Percentiles rank a stretch among this genome's conserved stretches.
phyloP scores from a whole-genome alignment of 1,284 basidiomycete genomes.

The Mycena sp. region DNA sequence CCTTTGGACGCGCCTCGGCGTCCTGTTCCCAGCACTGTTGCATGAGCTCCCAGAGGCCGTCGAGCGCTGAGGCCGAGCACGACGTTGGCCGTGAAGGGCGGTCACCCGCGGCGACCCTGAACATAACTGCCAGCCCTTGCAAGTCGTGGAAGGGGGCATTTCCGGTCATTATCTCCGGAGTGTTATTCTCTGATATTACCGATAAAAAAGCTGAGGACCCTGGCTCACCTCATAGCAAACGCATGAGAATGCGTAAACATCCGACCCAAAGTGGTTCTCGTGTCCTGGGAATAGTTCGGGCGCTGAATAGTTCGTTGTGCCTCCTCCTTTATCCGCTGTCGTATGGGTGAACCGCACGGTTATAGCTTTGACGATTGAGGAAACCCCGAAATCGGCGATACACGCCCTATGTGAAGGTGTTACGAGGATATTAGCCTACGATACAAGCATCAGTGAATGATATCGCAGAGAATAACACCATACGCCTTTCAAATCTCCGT shows the following conservation, averaged over 20 bases:
- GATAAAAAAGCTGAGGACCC: not conserved
- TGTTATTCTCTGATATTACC: not conserved
- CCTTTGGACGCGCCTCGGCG: not conserved
- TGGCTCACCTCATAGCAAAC: constrained; percentile 40
- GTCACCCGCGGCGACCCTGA: not conserved
- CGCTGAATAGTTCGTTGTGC: constrained; percentile 37
- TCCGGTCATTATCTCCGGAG: constrained; percentile 29
- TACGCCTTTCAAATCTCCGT: too few relatives aligned
- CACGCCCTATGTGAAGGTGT: too few relatives aligned
- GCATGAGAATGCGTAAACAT: constrained; percentile 38
- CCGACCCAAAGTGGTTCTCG: constrained; percentile 32
- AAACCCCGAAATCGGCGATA: too few relatives aligned
- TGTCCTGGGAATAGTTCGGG: constrained; percentile 38
- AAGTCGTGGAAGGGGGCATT: constrained; percentile 30
- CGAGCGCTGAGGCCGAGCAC: not conserved
- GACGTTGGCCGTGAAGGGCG: not conserved
- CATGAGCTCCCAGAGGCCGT: constrained; percentile 23
- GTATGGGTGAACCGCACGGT: constrained; percentile 18
- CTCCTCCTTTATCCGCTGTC: not conserved
- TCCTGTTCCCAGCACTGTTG: constrained; percentile 25
- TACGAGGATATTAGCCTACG: too few relatives aligned
- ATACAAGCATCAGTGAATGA: not conserved
- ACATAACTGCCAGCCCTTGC: constrained; percentile 23
- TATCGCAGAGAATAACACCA: too few relatives aligned
- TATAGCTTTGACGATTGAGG: not conserved